Conservation (phyloP, 805 yeast species). For the Candida coquimbonensis region DNA sequence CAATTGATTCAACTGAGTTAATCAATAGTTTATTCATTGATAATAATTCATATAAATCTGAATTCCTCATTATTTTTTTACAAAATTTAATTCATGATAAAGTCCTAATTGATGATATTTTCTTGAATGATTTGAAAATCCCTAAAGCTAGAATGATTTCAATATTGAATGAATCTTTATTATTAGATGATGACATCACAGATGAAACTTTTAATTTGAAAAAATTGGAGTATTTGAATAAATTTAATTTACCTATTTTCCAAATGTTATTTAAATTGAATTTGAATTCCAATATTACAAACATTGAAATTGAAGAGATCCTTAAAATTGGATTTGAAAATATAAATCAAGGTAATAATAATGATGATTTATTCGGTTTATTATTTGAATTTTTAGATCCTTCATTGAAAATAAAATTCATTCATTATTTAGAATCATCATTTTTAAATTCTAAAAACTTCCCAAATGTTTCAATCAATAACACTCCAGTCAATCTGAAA, state of each 20-base stretch:
- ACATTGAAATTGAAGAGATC: conserved; percentile 9
- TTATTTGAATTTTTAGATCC: conserved; percentile 32
- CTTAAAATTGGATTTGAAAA: conserved; percentile 9
- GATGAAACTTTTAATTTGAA: conserved; percentile 3
- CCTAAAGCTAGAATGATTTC: conserved; percentile 1
- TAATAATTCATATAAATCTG: conserved; percentile 11
- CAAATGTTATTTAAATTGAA: conserved; percentile 32
- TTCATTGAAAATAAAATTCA: conserved; percentile 25
- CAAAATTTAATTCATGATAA: conserved; percentile 15
- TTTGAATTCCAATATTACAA: conserved; percentile 11
- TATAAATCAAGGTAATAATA: background rate
- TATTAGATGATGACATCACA: background rate
- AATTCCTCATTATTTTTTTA: conserved; percentile 12
- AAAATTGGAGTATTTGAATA: conserved; percentile 25
- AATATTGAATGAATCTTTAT: conserved; percentile 7
- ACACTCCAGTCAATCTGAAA: conserved; percentile 6
- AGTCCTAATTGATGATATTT: conserved; percentile 2
- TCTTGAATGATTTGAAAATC: conserved; percentile 1
- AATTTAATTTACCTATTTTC: conserved; percentile 35
- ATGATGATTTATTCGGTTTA: conserved; percentile 26
- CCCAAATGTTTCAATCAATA: conserved; percentile 23
- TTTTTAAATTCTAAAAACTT: conserved; percentile 35
- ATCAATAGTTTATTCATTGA: conserved; percentile 17
- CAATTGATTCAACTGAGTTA: conserved; percentile 21
- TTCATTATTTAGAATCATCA: conserved; percentile 33